Percentiles rank a stretch among this genome's conserved stretches.
Evolutionary conservation across 805 yeast genomes (phyloP).

Genomic region (Wickerhamiella alocasiicola): DNA sequence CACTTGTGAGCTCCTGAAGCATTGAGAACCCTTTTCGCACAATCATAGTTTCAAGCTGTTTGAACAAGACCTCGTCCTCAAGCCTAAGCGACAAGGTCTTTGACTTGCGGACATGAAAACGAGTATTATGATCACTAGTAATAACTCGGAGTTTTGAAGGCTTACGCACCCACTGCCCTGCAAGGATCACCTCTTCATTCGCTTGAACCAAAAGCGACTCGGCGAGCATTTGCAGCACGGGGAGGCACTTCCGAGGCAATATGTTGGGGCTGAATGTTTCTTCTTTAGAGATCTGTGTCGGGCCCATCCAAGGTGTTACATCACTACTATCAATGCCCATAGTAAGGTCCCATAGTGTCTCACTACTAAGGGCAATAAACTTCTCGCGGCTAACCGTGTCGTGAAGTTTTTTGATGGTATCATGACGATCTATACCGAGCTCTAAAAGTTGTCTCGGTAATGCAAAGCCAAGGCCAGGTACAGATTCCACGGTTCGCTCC

Average conservation of each 20-base stretch:
- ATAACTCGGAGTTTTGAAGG: constrained; percentile 15
- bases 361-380: constrained; percentile 2
- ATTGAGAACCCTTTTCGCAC: not conserved
- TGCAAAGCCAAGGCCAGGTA: constrained; percentile 24
- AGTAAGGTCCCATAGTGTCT: constrained; percentile 13
- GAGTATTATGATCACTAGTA: not conserved
- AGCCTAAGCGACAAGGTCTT: constrained; percentile 9
- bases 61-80: not conserved
- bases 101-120: constrained; percentile 10
- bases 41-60: constrained; percentile 1
- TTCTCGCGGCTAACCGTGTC: not conserved
- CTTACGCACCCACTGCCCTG: constrained; percentile 18
- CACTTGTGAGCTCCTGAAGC: constrained; percentile 2
- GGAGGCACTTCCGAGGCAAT: constrained; percentile 5
- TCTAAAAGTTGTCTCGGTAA: constrained; percentile 4
- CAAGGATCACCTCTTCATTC: constrained; percentile 18
- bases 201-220: constrained; percentile 20
- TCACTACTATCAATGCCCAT: constrained; percentile 13
- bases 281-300: constrained; percentile 24
- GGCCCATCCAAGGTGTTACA: constrained; percentile 14
- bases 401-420: constrained; percentile 15
- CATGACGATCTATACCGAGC: not conserved
- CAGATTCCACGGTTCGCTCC: constrained; percentile 11
- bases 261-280: constrained; percentile 19
- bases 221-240: constrained; percentile 14